A percentile compares a stretch with the other conserved stretches of the same genome.
These are phyloP conservation scores for Beauveria rudraprayagi DNA, from an alignment of 2,329 filamentous ascomycete species.

Conservation along the genomic window DNA sequence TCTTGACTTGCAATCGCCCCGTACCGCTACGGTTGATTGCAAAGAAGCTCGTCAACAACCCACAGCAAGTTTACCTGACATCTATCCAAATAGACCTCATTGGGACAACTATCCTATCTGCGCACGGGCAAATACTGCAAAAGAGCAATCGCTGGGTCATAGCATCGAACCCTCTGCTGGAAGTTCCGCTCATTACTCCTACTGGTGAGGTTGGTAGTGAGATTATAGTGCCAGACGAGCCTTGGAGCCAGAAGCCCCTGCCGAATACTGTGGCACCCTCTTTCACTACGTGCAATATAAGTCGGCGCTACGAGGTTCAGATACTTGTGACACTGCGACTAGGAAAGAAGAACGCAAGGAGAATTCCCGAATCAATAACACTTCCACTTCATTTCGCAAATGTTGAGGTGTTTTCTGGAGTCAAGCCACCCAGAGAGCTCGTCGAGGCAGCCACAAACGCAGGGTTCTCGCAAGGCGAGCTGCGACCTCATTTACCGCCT, in stretches of 20 bases:
- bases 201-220: slow-evolving; percentile 57
- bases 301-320: slow-evolving; percentile 75
- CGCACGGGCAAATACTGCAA: slow-evolving; percentile 63
- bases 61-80: slow-evolving; percentile 65
- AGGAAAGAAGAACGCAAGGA: slow-evolving; percentile 40
- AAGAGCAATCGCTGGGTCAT: slow-evolving; percentile 73
- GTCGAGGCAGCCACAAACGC: slow-evolving; percentile 47
- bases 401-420: slow-evolving; percentile 79
- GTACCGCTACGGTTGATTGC: slow-evolving; percentile 73
- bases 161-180: slow-evolving; percentile 61
- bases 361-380: slow-evolving; percentile 60
- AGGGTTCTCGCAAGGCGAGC: slow-evolving; percentile 27
- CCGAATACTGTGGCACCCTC: slow-evolving; percentile 82
- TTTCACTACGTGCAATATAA: slow-evolving; percentile 84
- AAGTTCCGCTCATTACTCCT: slow-evolving; percentile 55
- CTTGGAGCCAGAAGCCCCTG: slow-evolving; percentile 66
- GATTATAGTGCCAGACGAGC: slow-evolving; percentile 55
- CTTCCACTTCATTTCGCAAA: slow-evolving; percentile 68
- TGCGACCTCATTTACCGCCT: slow-evolving; percentile 21
- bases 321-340: slow-evolving; percentile 67
- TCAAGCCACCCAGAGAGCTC: slow-evolving; percentile 70
- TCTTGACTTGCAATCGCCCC: slow-evolving; percentile 82
- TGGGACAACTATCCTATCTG: slow-evolving; percentile 69
- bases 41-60: slow-evolving; percentile 63
- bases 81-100: slow-evolving; percentile 76